Percentiles rank a stretch among this genome's conserved stretches.
Conservation (phyloP, 2,329 filamentous ascomycete genomes). For the Talaromyces amestolkiae region DNA sequence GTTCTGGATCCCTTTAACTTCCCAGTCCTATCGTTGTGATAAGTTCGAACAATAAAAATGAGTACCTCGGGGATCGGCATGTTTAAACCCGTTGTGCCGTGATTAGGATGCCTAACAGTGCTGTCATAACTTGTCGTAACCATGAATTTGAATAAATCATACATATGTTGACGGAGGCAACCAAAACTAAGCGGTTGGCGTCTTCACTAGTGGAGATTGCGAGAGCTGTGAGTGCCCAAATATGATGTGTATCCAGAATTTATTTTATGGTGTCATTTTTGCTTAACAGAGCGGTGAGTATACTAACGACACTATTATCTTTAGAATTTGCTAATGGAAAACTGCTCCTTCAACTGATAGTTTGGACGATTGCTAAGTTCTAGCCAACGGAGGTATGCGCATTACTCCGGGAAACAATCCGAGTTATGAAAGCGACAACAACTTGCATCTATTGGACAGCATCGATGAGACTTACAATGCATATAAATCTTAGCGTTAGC, state of each 20-base stretch:
- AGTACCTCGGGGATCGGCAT: not conserved
- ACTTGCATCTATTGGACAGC: not conserved
- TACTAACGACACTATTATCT: not conserved
- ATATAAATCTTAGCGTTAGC: not conserved
- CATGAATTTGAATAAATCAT: not conserved
- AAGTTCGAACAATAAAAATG: not conserved
- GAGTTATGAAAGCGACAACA: not conserved
- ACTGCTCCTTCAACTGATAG: not conserved
- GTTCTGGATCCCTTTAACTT: not conserved
- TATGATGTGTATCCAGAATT: not conserved
- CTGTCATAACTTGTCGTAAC: not conserved
- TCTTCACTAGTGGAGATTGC: not conserved
- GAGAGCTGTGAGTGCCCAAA: not conserved
- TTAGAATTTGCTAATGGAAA: not conserved
- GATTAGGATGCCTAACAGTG: not conserved
- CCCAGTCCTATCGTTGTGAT: not conserved
- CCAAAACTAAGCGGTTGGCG: not conserved
- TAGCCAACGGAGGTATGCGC: not conserved
- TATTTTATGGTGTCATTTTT: not conserved
- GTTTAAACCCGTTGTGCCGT: constrained; percentile 4
- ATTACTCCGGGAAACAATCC: not conserved
- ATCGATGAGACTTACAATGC: not conserved
- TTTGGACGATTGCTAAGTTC: not conserved
- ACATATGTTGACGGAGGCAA: too few relatives aligned
- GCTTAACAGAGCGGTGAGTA: constrained; percentile 4